These are phyloP conservation scores for Xylaria sp. DNA, from an alignment of 2,329 filamentous ascomycete genomes.

Conservation along the genomic window DNA sequence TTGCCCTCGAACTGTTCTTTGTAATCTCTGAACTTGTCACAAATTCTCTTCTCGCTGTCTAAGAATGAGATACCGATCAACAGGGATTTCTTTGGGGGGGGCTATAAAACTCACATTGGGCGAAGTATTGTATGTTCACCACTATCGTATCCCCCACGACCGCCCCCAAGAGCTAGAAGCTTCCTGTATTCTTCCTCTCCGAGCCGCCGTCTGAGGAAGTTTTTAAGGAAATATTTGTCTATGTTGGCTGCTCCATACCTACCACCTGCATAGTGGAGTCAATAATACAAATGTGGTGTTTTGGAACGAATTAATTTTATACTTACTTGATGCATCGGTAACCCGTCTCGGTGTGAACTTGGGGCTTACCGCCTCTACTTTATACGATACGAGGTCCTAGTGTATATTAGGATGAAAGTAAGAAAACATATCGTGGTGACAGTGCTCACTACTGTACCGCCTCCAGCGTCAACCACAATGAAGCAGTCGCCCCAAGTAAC, in stretches of 20 bases:
- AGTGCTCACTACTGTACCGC: neutral
- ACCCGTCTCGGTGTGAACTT: neutral
- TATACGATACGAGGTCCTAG: neutral
- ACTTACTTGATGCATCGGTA: neutral
- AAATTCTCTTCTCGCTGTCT: neutral
- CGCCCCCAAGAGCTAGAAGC: neutral
- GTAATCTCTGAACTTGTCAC: neutral
- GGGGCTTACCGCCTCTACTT: neutral
- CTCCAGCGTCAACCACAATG: neutral
- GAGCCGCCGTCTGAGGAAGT: neutral
- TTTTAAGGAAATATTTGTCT: neutral
- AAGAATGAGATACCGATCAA: neutral
- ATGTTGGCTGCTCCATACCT: neutral
- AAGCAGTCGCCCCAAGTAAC: neutral
- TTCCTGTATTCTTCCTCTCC: neutral
- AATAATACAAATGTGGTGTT: no score
- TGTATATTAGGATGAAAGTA: neutral
- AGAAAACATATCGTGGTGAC: neutral
- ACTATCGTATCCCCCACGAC: neutral
- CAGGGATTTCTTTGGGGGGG: neutral
- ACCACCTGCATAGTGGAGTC: neutral
- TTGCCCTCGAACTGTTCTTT: neutral
- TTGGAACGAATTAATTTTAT: no score
- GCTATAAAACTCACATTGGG: neutral
- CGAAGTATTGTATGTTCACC: neutral